phyloP scores from a whole-genome alignment of 441 rosid genomes.

The Pelargonium australe region DNA sequence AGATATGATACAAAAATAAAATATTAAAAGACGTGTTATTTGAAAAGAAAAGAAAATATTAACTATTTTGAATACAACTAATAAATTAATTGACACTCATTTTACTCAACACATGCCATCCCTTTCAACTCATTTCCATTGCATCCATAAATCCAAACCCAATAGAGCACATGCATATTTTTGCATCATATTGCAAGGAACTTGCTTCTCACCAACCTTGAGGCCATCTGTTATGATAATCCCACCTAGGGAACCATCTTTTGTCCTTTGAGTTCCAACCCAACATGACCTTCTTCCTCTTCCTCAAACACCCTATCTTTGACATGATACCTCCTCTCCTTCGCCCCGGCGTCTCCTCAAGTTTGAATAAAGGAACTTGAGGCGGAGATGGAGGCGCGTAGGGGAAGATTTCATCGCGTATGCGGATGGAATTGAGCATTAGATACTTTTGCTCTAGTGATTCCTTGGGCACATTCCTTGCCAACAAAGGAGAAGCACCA shows the following conservation, averaged over 20 bases:
- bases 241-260: conserved; percentile 43
- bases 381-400: conserved; percentile 2
- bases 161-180: no score
- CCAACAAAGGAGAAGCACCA: conserved; percentile 48
- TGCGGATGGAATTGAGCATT: conserved; percentile 29
- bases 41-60: no score
- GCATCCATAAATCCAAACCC: no score
- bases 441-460: conserved; percentile 45
- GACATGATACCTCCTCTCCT: conserved; percentile 21
- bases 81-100: no score
- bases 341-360: conserved; percentile 18
- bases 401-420: conserved; percentile 33
- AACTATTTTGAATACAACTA: no score
- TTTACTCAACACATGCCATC: no score
- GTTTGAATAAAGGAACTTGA: conserved; percentile 4
- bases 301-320: conserved; percentile 16
- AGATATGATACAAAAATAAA: no score
- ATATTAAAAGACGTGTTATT: no score
- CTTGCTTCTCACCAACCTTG: conserved; percentile 39
- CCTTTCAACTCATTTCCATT: no score
- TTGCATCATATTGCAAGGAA: no score
- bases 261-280: conserved; percentile 25
- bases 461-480: conserved; percentile 43
- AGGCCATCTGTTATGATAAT: conserved; percentile 50
- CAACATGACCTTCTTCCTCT: conserved; percentile 14